These are phyloP conservation scores for Caloboletus inedulis DNA, from an alignment of 1,284 basidiomycete genomes.

Conservation along the genomic window DNA sequence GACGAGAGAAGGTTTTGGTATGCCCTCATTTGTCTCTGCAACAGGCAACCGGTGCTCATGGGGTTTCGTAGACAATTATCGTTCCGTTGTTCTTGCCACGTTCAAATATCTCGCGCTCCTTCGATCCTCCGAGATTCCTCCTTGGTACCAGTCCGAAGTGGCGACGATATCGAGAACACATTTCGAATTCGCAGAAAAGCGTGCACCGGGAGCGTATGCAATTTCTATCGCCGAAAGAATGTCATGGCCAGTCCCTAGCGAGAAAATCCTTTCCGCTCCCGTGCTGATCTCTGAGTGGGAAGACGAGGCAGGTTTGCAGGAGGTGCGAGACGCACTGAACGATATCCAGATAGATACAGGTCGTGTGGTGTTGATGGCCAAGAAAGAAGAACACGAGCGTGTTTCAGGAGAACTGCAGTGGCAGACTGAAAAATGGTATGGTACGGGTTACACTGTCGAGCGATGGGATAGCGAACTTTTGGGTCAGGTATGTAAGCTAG, in stretches of 20 bases:
- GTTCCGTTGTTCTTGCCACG: conserved; percentile 66
- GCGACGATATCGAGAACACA: conserved; percentile 70
- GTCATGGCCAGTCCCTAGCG: conserved; percentile 77
- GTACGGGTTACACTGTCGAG: conserved; percentile 76
- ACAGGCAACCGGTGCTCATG: conserved; percentile 8
- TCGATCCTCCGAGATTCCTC: conserved; percentile 63
- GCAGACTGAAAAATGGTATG: conserved; percentile 82
- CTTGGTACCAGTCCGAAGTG: conserved; percentile 80
- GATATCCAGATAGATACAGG: conserved; percentile 42
- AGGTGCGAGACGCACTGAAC: conserved; percentile 65
- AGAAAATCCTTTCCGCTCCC: conserved; percentile 74
- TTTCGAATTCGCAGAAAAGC: conserved; percentile 91
- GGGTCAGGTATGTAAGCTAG: conserved; percentile 46
- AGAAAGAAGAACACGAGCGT: conserved; percentile 62
- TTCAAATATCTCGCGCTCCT: conserved; percentile 92
- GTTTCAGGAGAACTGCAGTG: conserved; percentile 50
- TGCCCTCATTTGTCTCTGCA: conserved; percentile 30
- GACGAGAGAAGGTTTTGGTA: conserved; percentile 85
- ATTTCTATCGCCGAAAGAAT: conserved; percentile 76
- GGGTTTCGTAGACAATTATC: conserved; percentile 59
- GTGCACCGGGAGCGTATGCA: conserved; percentile 77
- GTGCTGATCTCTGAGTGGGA: conserved; percentile 80
- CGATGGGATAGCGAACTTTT: conserved; percentile 66
- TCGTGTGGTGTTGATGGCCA: conserved; percentile 78
- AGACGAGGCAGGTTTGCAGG: conserved; percentile 47